Evolutionary conservation across 495 filamentous ascomycete genomes (phyloP), one percentile per base, ranked within the genome.

Genomic region (Parathielavia hyrcaniae): DNA sequence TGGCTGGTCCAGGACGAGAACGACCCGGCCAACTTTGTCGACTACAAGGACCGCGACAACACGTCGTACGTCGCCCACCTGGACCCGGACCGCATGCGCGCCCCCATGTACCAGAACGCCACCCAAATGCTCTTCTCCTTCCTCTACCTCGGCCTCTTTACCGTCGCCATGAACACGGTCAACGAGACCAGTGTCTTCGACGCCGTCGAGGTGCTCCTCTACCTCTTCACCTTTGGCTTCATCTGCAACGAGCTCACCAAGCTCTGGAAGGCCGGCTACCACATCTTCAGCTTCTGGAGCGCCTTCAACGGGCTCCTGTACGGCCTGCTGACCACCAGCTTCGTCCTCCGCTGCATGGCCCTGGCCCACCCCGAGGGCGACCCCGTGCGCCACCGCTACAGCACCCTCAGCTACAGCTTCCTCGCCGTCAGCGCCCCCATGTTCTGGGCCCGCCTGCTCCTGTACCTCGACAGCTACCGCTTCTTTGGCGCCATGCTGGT

Each of bases 401-500:
- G 96, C 67, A 74, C 83, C 47, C 70, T 97, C 22, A 88, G 84
- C 64, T 98, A 98, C 73, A 92, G 96, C 74, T 95, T 97, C 70
- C 69, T 85, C 30, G 92, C 93, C 6, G 95, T 96, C 69, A 83
- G 84, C 17, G 90, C 92, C 0, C 93, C 93, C 1, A 91, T 98
- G 89, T 96, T 98, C 71, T 98, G 93, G 93, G 83, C 85, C 64
- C 88, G 93, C 16, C 80, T 98, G 65, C 78, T 97, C 57, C 83
- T 98, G 9, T 98, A 95, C 67, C 80, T 98, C 10, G 93, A 98
- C 75, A 86, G 84, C 0, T 89, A 93, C 75, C 86, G 88, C 58
- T 98, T 98, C 79, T 97, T 98, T 61, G 93, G 93, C 44, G 90
- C 90, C 51, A 97, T 98, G 95, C 79, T 98, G 36, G 91, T 97